These are phyloP conservation scores for Firmiana major DNA, from an alignment of 345 rosid species.

Conservation along the genomic window DNA sequence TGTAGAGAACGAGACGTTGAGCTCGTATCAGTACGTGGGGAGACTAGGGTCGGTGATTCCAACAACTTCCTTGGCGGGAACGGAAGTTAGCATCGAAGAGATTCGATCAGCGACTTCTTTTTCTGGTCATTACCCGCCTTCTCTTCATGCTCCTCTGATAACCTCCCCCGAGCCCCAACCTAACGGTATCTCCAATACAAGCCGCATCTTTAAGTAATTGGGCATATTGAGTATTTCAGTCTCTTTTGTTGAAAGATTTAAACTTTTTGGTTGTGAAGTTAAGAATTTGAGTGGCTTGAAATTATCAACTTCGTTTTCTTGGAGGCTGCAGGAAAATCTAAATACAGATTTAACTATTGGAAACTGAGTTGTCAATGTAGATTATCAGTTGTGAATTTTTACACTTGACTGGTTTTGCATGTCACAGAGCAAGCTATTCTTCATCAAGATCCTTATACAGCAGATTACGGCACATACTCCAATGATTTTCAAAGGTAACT, in stretches of 20 bases:
- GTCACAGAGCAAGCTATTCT: slow-evolving; percentile 46
- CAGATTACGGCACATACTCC: slow-evolving; percentile 36
- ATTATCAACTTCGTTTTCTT: background rate
- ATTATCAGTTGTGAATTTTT: background rate
- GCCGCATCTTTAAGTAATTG: background rate
- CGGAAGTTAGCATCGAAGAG: slow-evolving; percentile 81
- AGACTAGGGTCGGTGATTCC: slow-evolving; percentile 61
- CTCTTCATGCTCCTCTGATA: slow-evolving; percentile 67
- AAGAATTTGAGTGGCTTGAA: background rate
- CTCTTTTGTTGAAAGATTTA: background rate
- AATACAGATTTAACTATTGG: background rate
- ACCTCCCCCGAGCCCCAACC: slow-evolving; percentile 63
- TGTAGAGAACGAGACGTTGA: slow-evolving; percentile 51
- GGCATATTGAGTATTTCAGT: background rate
- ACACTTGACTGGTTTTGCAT: background rate
- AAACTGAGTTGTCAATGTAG: background rate
- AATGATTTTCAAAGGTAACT: slow-evolving; percentile 45
- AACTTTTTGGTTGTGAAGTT: background rate
- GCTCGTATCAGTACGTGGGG: slow-evolving; percentile 71
- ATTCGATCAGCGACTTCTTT: slow-evolving; percentile 67
- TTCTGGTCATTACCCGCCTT: slow-evolving; percentile 59
- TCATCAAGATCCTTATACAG: slow-evolving; percentile 54
- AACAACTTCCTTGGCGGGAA: slow-evolving; percentile 58
- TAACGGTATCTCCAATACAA: slow-evolving; percentile 31
- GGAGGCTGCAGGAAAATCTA: background rate